Evolutionary conservation across 164 flowering plant genomes (phyloP), one percentile per base, ranked within the genome.

Genomic region (Aristolochia californica): DNA sequence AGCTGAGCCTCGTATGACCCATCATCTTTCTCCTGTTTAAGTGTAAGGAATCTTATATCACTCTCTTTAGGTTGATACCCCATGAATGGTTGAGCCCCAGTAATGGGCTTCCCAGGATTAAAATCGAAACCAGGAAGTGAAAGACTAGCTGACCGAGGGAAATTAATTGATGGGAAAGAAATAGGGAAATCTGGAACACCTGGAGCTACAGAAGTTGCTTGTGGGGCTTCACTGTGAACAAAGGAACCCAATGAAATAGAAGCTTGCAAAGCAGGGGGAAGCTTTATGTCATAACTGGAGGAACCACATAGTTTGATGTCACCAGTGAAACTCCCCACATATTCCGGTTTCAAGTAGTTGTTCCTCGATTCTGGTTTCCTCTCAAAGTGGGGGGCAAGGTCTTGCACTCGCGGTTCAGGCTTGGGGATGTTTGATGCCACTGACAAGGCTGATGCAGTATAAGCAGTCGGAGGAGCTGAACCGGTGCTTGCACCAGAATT

Each of bases 21-120:
- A 70, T 80, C 89, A 53, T 64, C 75, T 65, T 62, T 71, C 76
- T 88, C 91, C 69, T 77, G 75, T 57, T 83, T 85, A 16, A 84
- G 87, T 67, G 64, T 75, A 20, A 80, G 50, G 62, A 75, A 73
- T 53, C 72, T 67, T 49, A 57, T 34, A 34, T 76, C 78, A 23
- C 43, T 58, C 9, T 80, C 87, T 56, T 71, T 70, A 0, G 71
- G 55, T 48, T 66, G 79, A 53, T 77, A 87, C 9, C 72, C 61
- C 43, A 70, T 58, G 52, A 67, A 66, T 44, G 83, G 45, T 55
- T 70, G 80, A 60, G 57, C 58, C 34, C 59, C 57, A 59, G 60
- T 64, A 16, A 56, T 43, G 8, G 62, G 48, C 28, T 68, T 72
- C 54, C 68, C 67, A 56, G 55, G 59, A 58, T 49, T 70, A 43